phyloP scores from a whole-genome alignment of 192 early-diverging fungal genomes.

The Podila epigama region DNA sequence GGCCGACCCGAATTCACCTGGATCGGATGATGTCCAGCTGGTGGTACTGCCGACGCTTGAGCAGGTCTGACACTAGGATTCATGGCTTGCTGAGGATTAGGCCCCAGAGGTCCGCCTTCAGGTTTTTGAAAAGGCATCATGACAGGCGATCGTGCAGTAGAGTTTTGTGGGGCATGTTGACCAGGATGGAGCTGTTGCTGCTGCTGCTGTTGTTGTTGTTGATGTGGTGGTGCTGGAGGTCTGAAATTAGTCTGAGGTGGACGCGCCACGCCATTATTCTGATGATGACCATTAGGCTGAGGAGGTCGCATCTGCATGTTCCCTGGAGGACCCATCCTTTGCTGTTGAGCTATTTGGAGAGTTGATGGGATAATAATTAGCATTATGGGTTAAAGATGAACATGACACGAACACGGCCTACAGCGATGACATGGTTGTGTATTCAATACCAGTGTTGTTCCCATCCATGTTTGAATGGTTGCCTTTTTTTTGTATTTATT shows the following conservation, averaged over 20 bases:
- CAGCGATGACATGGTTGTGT: too few relatives aligned
- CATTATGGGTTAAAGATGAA: too few relatives aligned
- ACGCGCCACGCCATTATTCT: slow-evolving; percentile 8
- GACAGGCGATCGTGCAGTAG: not conserved
- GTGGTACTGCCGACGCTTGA: too few relatives aligned
- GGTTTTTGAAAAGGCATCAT: not conserved
- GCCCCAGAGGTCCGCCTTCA: not conserved
- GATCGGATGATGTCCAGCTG: not conserved
- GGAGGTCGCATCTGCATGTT: slow-evolving; percentile 28
- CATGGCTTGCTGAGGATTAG: not conserved
- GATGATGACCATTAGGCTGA: slow-evolving; percentile 10
- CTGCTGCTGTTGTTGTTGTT: slow-evolving; percentile 22
- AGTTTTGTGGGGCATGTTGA: not conserved
- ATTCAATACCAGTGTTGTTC: not conserved
- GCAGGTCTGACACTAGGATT: not conserved
- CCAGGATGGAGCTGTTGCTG: slow-evolving; percentile 1
- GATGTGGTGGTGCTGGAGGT: slow-evolving; percentile 26
- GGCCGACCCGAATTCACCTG: not conserved
- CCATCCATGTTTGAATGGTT: too few relatives aligned
- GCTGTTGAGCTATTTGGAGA: slow-evolving; percentile 9
- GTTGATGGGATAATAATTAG: not conserved
- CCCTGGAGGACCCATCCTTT: slow-evolving; percentile 24
- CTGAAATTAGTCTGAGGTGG: slow-evolving; percentile 23
- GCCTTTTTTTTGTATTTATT: too few relatives aligned
- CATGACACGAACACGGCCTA: too few relatives aligned